Evolutionary conservation across 352 stramenopile genomes (phyloP), one percentile per base, ranked within the genome.

Genomic region (Stramenopiles sp.): DNA sequence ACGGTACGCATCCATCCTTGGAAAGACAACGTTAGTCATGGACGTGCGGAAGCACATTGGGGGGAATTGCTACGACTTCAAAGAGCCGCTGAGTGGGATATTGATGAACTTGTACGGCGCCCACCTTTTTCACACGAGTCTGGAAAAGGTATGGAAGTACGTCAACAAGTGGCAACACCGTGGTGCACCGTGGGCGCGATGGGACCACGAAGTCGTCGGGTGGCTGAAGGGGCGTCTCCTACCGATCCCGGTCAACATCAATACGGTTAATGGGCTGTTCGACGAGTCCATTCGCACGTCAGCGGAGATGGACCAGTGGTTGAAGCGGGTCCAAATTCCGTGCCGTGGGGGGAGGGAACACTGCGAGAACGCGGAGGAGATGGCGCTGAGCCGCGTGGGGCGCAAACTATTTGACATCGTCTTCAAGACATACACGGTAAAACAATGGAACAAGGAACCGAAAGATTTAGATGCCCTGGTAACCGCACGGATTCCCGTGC

Each of bases 181-280:
- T 68, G 86, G 85, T 78, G 75, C 74, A 0, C 74, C 84, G n/a
- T 89, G 83, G 83, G 80, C 77, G 12, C 78, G 75, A 0, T 89
- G 86, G 43, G 80, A 89, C 71, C 84, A 89, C 74, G 74, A 82
- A 49, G 83, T 88, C 18, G 33, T 85, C 63, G 84, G 82, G 18
- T 1, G 80, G n/a, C 79, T 89, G 3, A 73, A 87, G 76, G 81
- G 80, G 37, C 82, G 84, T 33, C 43, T 82, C 73, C 80, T 88
- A 1, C 82, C 83, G n/a, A 86, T 88, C 75, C 84, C 84, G 18
- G 82, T 86, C 2, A 89, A 84, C 75, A 87, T 87, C 68, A 80
- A 87, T 71, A 88, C 84, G 30, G 84, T 89, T 0, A 89, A 89
- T 79, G 68, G 49, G 25, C 77, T 89, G 2, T 85, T 89, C 71